Evolutionary conservation across 2,329 filamentous ascomycete genomes (phyloP).

Genomic region (Aspergillus novoparasiticus): DNA sequence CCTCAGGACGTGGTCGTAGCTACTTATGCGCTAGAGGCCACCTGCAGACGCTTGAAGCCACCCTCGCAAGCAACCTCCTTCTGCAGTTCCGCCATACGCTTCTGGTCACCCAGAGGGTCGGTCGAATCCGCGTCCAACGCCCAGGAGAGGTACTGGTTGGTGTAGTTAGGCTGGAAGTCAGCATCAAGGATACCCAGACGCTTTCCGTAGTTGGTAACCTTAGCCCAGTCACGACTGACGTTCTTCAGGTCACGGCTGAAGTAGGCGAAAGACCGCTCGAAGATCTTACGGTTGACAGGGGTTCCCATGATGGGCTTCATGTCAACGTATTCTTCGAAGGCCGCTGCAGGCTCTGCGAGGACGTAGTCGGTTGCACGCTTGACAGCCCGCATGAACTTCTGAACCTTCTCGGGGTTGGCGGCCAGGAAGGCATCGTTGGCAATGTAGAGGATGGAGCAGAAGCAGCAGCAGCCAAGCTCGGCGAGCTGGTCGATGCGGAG

Average conservation of each 20-base stretch:
- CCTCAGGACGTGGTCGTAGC: not conserved
- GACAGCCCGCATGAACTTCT: conserved; percentile 70
- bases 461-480: conserved; percentile 80
- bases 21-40: conserved; percentile 29
- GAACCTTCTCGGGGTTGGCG: conserved; percentile 67
- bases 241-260: conserved; percentile 76
- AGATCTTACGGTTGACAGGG: conserved; percentile 73
- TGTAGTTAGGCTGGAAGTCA: conserved; percentile 71
- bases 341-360: conserved; percentile 61
- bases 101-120: conserved; percentile 73
- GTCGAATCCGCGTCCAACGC: conserved; percentile 63
- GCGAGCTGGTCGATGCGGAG: conserved; percentile 79
- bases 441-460: conserved; percentile 80
- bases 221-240: conserved; percentile 72
- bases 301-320: conserved; percentile 73
- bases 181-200: conserved; percentile 67
- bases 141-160: conserved; percentile 71
- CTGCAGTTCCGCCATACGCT: conserved; percentile 71
- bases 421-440: conserved; percentile 71
- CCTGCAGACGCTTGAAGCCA: conserved; percentile 54
- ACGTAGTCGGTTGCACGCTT: conserved; percentile 76
- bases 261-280: conserved; percentile 76
- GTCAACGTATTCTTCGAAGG: conserved; percentile 70
- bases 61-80: conserved; percentile 65
- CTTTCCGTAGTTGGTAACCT: conserved; percentile 77